A percentile compares a stretch with the other conserved stretches of the same genome.
phyloP scores from a whole-genome alignment of 2,329 filamentous ascomycete species.

The Botryosphaeria dothidea region DNA sequence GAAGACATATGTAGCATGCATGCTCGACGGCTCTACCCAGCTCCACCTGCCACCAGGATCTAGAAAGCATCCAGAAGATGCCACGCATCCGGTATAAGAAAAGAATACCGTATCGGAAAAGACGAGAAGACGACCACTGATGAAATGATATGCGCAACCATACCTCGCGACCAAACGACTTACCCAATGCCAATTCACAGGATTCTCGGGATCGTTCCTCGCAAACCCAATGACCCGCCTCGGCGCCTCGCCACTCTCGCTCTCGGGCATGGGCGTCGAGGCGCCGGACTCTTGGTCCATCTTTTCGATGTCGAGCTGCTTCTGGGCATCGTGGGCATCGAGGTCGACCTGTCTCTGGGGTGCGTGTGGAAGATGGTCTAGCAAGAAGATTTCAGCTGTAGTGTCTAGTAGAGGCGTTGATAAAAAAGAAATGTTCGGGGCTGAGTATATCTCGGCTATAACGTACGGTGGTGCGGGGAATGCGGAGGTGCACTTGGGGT shows the following conservation, averaged over 20 bases:
- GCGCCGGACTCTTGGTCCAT: slow-evolving; percentile 30
- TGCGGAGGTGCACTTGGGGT: neutral
- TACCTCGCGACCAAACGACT: neutral
- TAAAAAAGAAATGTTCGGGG: neutral
- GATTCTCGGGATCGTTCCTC: slow-evolving; percentile 41
- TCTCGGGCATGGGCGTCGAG: slow-evolving; percentile 1
- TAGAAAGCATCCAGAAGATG: no score
- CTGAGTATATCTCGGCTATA: neutral
- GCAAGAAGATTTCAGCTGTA: neutral
- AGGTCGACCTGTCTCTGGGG: neutral
- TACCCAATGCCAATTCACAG: slow-evolving; percentile 45
- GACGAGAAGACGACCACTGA: neutral
- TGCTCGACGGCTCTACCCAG: no score
- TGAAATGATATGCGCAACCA: neutral
- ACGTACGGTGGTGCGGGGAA: slow-evolving; percentile 7
- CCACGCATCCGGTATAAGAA: no score
- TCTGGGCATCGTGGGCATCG: slow-evolving; percentile 29
- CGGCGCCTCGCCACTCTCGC: neutral
- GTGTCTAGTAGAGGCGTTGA: neutral
- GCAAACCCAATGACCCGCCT: slow-evolving; percentile 40
- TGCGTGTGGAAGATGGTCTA: neutral
- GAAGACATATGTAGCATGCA: no score
- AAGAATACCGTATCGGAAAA: no score
- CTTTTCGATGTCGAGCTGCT: slow-evolving; percentile 28
- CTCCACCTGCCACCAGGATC: no score